Conservation (phyloP, 805 yeast species). For the Starmerella sp. region DNA sequence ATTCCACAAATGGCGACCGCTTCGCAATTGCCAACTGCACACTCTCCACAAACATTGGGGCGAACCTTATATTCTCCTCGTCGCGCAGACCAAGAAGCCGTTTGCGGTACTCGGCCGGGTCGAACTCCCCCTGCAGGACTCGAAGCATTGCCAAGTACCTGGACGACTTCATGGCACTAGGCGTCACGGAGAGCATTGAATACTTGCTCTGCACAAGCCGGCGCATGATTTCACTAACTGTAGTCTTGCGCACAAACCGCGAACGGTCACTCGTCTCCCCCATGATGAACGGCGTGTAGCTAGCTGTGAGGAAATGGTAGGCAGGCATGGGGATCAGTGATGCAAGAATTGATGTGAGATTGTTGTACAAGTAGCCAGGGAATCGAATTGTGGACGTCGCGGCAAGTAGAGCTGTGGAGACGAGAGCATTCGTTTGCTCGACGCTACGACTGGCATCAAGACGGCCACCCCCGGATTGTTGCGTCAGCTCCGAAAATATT, state of each 20-base stretch:
- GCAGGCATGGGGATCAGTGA: constrained; percentile 79
- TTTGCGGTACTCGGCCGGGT: constrained; percentile 54
- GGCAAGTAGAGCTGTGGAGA: constrained; percentile 73
- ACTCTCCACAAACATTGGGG: constrained; percentile 76
- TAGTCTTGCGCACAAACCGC: constrained; percentile 51
- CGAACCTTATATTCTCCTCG: constrained; percentile 47
- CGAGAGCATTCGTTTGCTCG: constrained; percentile 71
- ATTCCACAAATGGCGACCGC: constrained; percentile 49
- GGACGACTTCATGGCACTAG: constrained; percentile 30
- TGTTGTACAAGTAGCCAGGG: constrained; percentile 85
- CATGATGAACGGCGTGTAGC: constrained; percentile 68
- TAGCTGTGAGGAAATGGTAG: constrained; percentile 60
- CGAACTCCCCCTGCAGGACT: constrained; percentile 54
- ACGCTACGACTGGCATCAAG: constrained; percentile 41
- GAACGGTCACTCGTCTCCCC: constrained; percentile 36
- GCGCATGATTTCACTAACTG: constrained; percentile 75
- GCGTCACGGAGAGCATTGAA: constrained; percentile 48
- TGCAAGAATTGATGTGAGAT: constrained; percentile 68
- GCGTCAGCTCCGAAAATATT: constrained; percentile 54
- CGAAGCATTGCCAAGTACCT: constrained; percentile 61
- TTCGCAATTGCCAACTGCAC: constrained; percentile 68
- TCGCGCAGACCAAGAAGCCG: constrained; percentile 33
- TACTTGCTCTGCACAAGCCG: constrained; percentile 70
- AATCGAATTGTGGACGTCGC: constrained; percentile 79
- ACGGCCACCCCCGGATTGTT: constrained; percentile 30